phyloP scores from a whole-genome alignment of 164 flowering plant genomes.

The Sedum album region DNA sequence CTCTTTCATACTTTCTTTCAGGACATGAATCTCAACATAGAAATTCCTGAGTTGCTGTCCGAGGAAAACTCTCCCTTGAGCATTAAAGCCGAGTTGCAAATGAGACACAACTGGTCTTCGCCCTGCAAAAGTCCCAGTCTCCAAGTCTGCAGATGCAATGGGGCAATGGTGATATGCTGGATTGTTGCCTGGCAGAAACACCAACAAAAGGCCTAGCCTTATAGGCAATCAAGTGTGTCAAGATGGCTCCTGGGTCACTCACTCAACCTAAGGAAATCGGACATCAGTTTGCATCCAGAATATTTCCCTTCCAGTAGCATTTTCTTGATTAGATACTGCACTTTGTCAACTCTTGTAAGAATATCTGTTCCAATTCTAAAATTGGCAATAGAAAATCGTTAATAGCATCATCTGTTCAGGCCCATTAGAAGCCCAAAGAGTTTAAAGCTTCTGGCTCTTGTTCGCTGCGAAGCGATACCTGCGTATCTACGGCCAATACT shows the following conservation, averaged over 20 bases:
- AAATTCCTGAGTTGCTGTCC: conserved; percentile 14
- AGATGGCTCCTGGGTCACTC: background rate
- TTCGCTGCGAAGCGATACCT: too few species aligned
- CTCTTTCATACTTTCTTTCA: background rate
- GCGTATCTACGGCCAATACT: too few species aligned
- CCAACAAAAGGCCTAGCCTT: conserved; percentile 8
- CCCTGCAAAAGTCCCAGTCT: conserved; percentile 15
- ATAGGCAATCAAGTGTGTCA: background rate
- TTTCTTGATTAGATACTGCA: too few species aligned
- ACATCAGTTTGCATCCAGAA: background rate
- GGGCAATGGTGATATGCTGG: conserved; percentile 11
- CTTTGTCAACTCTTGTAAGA: too few species aligned
- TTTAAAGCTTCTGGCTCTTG: too few species aligned
- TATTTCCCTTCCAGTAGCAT: background rate
- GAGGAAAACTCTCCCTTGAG: conserved; percentile 8
- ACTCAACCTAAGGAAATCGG: background rate
- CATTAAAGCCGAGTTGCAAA: background rate
- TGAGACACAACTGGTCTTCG: conserved; percentile 15
- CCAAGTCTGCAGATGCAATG: conserved; percentile 7
- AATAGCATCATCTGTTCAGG: too few species aligned
- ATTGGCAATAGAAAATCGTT: too few species aligned
- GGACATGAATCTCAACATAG: conserved; percentile 13
- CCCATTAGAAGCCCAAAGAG: too few species aligned
- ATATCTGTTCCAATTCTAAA: too few species aligned
- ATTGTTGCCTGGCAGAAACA: conserved; percentile 18